Evolutionary conservation across 176 grass and related monocot species (phyloP).

Genomic region (Ensete glaucum): DNA sequence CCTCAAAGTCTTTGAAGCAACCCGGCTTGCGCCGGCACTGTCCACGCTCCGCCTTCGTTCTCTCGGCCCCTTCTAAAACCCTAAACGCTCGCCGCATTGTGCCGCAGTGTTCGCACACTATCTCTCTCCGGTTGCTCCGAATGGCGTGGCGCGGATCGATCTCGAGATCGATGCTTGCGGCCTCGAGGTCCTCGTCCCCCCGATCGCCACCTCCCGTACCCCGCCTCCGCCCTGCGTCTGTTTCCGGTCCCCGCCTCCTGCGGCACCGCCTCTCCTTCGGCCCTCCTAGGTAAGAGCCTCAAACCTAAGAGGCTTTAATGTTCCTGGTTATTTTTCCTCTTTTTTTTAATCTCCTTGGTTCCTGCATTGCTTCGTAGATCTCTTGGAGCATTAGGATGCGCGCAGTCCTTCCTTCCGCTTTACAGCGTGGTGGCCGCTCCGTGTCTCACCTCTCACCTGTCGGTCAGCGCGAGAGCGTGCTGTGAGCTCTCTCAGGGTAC

Average conservation of each 20-base stretch:
- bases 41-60: too few species aligned
- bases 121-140: background rate
- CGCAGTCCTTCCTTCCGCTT: slow-evolving; percentile 37
- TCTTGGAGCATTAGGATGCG: slow-evolving; percentile 44
- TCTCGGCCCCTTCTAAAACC: too few species aligned
- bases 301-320: background rate
- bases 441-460: slow-evolving; percentile 54
- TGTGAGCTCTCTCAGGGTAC: slow-evolving; percentile 97
- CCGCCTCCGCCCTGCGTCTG: slow-evolving; percentile 7
- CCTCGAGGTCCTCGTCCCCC: slow-evolving; percentile 24
- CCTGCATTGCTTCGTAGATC: slow-evolving; percentile 24
- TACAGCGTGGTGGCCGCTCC: slow-evolving; percentile 22
- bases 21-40: too few species aligned
- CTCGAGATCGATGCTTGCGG: slow-evolving; percentile 29
- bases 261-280: slow-evolving; percentile 18
- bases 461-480: slow-evolving; percentile 58
- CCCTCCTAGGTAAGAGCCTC: slow-evolving; percentile 16
- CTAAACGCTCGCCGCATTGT: too few species aligned
- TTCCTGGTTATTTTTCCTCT: background rate
- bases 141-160: slow-evolving; percentile 42
- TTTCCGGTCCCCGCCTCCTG: slow-evolving; percentile 7
- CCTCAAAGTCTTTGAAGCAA: too few species aligned
- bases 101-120: too few species aligned
- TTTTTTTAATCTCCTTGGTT: background rate
- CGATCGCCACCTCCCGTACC: slow-evolving; percentile 5